Evolutionary conservation across 352 stramenopile species (phyloP), one percentile per base, ranked within the genome.

Genomic region (Phytopythium montanum): DNA sequence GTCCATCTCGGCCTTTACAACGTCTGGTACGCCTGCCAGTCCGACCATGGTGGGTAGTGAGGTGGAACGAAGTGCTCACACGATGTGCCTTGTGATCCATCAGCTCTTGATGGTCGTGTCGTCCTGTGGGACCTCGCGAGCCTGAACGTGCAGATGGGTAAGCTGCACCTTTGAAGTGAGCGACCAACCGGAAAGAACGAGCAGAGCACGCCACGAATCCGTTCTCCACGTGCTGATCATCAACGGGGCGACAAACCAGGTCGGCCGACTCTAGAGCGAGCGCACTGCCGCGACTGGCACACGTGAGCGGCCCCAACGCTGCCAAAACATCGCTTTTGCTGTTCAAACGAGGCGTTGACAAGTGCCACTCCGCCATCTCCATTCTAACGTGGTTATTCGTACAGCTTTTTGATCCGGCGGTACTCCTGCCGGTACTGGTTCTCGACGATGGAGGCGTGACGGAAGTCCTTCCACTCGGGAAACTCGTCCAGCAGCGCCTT

Each of bases 341-440:
- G 44, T n/a, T 33, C 10, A 33, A 49, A 19, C 8, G 23, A 28
- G 41, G 13, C 9, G 3, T 31, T 25, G 6, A 7, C 23, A 18
- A 7, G 8, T 50, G 6, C n/a, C 26, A 41, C 2, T 16, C 39
- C 5, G 28, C 19, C 19, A 14, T 4, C 16, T 42, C 19, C 7
- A 18, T 3, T 68, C 49, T 70, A 68, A 50, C 41, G 62, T 60
- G 42, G 70, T 67, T 88, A 94, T 79, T 93, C 87, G 70, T 98
- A 98, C 62, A 98, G 69, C 41, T 60, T 65, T 64, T 97, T 97
- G 67, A 98, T 94, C 16, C 91, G 83, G 62, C 83, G 76, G 65
- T 97, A 97, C 60, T 98, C 88, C 57, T 92, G 85, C 25, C 90
- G 79, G 68, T 88, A 95, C 56, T 89, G 63, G 66, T 90, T 88